Conservation (phyloP, 2,329 filamentous ascomycete genomes). For the Ceratocystis variospora region DNA sequence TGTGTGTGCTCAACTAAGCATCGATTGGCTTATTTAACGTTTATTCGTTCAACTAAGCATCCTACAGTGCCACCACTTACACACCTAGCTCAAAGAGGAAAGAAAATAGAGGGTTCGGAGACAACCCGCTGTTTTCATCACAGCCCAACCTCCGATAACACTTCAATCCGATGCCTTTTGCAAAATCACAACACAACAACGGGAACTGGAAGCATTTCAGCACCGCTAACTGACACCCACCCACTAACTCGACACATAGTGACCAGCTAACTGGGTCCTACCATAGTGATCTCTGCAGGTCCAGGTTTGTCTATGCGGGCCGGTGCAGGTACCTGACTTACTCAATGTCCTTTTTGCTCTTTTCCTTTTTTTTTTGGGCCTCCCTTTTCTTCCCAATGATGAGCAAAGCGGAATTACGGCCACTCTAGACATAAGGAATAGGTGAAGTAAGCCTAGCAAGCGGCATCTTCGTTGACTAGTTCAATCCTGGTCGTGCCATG, state of each 20-base stretch:
- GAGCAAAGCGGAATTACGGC: not conserved
- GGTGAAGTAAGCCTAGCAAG: not conserved
- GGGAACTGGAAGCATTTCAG: not conserved
- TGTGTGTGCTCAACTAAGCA: no score
- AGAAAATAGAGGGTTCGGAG: not conserved
- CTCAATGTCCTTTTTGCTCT: not conserved
- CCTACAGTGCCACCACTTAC: not conserved
- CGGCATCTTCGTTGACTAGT: not conserved
- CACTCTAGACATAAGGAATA: not conserved
- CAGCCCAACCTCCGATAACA: not conserved
- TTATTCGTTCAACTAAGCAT: not conserved
- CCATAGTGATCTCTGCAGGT: slow-evolving; percentile 4
- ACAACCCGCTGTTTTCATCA: not conserved
- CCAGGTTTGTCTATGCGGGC: not conserved
- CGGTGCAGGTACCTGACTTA: not conserved
- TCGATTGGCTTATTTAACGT: no score
- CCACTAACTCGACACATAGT: not conserved
- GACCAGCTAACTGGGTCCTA: not conserved
- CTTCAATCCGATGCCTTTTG: not conserved
- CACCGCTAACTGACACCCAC: no score
- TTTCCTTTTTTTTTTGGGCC: not conserved
- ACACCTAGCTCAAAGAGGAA: not conserved
- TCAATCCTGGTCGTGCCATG: slow-evolving; percentile 5
- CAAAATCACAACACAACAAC: not conserved
- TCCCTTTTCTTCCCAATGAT: not conserved